phyloP scores from a whole-genome alignment of 352 stramenopile genomes.

The Globisporangium polare region DNA sequence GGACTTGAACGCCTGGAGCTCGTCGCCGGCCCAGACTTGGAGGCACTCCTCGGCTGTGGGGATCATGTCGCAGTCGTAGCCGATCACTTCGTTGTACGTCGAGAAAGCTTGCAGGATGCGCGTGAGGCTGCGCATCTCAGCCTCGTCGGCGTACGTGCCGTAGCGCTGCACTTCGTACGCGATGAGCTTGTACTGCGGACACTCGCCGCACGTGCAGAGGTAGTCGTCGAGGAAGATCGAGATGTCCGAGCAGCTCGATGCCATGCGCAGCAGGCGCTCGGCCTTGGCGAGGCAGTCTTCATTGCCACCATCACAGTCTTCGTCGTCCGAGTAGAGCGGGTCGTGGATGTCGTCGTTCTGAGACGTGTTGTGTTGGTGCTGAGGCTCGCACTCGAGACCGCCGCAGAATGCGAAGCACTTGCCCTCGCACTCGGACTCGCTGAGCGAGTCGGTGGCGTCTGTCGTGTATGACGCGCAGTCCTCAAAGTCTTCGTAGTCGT shows the following conservation, averaged over 20 bases:
- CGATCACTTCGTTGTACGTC: conserved; percentile 35
- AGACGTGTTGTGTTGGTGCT: not conserved
- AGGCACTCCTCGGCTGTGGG: conserved; percentile 47
- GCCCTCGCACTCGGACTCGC: conserved; percentile 24
- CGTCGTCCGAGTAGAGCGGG: conserved; percentile 6
- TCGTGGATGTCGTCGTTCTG: not conserved
- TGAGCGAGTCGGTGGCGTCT: conserved; percentile 46
- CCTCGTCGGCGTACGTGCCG: conserved; percentile 25
- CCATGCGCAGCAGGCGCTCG: conserved; percentile 21
- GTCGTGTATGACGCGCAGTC: conserved; percentile 44
- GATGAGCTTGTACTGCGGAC: conserved; percentile 53
- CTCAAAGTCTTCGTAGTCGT: conserved; percentile 17
- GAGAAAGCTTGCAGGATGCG: conserved; percentile 65
- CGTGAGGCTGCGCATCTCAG: conserved; percentile 33
- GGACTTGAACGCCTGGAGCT: conserved; percentile 58
- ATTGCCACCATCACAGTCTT: conserved; percentile 22
- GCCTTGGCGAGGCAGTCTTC: conserved; percentile 32
- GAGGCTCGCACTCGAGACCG: not conserved
- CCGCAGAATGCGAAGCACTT: conserved; percentile 11
- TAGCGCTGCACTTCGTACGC: conserved; percentile 32
- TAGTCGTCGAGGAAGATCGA: conserved; percentile 44
- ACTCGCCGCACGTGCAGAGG: conserved; percentile 59
- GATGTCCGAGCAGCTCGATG: conserved; percentile 24
- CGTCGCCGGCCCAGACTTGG: conserved; percentile 48
- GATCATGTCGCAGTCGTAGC: conserved; percentile 57